Evolutionary conservation across 192 early-diverging fungal species (phyloP).

Genomic region (Pilaira anomala): DNA sequence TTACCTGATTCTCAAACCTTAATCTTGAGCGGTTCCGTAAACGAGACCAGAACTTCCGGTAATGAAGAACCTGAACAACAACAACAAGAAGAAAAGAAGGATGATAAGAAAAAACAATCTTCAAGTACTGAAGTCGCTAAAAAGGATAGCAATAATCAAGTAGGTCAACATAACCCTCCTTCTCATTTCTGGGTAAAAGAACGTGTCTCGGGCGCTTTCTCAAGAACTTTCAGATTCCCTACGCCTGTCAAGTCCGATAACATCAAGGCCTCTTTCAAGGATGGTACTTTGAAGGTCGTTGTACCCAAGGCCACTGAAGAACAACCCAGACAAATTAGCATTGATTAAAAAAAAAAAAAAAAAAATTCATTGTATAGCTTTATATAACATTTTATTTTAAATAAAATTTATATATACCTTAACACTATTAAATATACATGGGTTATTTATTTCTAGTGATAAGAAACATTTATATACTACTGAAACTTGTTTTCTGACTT

Average conservation of each 20-base stretch:
- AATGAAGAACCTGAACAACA: constrained; percentile 9
- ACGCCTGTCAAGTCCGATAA: constrained; percentile 9
- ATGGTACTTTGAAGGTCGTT: constrained; percentile 21
- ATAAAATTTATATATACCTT: no score
- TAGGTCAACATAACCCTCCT: not conserved
- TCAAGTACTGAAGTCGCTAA: not conserved
- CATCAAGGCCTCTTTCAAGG: constrained; percentile 27
- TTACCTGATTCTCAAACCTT: constrained; percentile 33
- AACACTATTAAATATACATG: no score
- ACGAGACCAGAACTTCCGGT: not conserved
- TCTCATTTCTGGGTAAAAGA: constrained; percentile 25
- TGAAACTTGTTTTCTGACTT: no score
- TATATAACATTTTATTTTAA: no score
- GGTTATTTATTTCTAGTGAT: no score
- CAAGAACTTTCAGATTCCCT: constrained; percentile 24
- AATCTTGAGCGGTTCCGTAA: constrained; percentile 29
- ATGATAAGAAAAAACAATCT: not conserved
- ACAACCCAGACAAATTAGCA: constrained; percentile 12
- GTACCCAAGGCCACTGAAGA: constrained; percentile 18
- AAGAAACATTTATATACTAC: no score
- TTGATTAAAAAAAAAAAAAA: constrained; percentile 9
- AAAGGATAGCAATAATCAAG: not conserved
- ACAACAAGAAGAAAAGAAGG: not conserved
- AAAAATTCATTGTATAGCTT: no score
- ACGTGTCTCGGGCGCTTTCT: constrained; percentile 24